phyloP scores from a whole-genome alignment of 805 yeast species.

The Myxozyma neglecta region DNA sequence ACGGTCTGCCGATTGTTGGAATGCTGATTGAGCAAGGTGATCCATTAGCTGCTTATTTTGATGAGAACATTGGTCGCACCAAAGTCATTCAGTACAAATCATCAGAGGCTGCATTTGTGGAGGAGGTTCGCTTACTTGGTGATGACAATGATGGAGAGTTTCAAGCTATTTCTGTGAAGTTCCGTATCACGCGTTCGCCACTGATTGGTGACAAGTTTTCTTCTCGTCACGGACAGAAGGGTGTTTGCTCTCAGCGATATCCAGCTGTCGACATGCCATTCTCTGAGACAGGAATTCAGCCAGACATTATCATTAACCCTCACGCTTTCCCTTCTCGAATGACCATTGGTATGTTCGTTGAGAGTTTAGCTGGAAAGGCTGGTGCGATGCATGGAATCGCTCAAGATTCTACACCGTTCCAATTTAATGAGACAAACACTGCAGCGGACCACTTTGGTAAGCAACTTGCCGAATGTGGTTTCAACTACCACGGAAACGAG shows the following conservation, averaged over 20 bases:
- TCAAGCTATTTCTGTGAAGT: slow-evolving; percentile 82
- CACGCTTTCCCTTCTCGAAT: slow-evolving; percentile 99
- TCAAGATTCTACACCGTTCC: slow-evolving; percentile 97
- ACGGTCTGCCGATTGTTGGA: slow-evolving; percentile 91
- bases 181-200: slow-evolving; percentile 87
- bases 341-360: slow-evolving; percentile 99
- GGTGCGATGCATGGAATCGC: slow-evolving; percentile 98
- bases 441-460: slow-evolving; percentile 98
- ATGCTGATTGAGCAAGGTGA: slow-evolving; percentile 90
- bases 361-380: slow-evolving; percentile 96
- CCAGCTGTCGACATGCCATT: slow-evolving; percentile 97
- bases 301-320: slow-evolving; percentile 96
- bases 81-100: slow-evolving; percentile 91
- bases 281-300: slow-evolving; percentile 92
- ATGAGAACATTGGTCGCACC: slow-evolving; percentile 87
- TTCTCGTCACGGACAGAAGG: slow-evolving; percentile 97
- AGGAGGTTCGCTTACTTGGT: slow-evolving; percentile 89
- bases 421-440: slow-evolving; percentile 83
- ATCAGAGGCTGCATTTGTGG: slow-evolving; percentile 89
- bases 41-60: slow-evolving; percentile 89
- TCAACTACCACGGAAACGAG: slow-evolving; percentile 97
- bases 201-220: slow-evolving; percentile 97
- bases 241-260: slow-evolving; percentile 98
- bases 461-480: slow-evolving; percentile 82
- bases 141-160: slow-evolving; percentile 81